Evolutionary conservation across 495 filamentous ascomycete species (phyloP).

Genomic region (Hypoxylon subgilvum): DNA sequence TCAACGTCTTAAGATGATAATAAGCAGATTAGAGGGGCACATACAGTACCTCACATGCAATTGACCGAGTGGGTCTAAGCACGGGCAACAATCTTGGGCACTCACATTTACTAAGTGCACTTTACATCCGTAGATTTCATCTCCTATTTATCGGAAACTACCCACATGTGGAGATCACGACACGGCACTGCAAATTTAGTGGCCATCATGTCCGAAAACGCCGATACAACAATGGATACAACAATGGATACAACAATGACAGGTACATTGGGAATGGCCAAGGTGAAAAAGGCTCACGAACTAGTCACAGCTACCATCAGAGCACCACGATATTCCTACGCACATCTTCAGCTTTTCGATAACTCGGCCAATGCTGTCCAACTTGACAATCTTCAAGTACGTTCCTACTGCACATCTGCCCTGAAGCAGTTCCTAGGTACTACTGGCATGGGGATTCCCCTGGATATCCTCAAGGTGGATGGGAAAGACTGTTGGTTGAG

Average conservation of each 20-base stretch:
- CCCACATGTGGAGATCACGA: not conserved
- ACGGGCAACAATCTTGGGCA: too few relatives aligned
- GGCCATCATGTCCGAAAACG: constrained; percentile 25
- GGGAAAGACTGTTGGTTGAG: constrained; percentile 71
- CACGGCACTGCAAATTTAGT: not conserved
- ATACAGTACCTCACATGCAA: too few relatives aligned
- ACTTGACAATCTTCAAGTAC: constrained; percentile 76
- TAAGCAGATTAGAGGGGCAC: too few relatives aligned
- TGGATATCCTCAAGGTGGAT: constrained; percentile 78
- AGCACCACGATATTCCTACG: constrained; percentile 48
- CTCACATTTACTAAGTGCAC: too few relatives aligned
- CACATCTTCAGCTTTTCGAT: constrained; percentile 45
- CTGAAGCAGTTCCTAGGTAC: constrained; percentile 81
- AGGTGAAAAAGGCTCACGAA: constrained; percentile 40
- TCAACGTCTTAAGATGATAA: too few relatives aligned
- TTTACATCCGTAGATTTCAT: too few relatives aligned
- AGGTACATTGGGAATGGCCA: constrained; percentile 8
- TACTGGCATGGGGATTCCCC: constrained; percentile 73
- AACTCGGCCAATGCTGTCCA: constrained; percentile 11
- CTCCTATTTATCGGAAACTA: not conserved
- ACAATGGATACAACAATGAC: constrained; percentile 7
- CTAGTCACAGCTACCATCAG: constrained; percentile 47
- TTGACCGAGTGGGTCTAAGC: too few relatives aligned
- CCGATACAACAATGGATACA: constrained; percentile 18
- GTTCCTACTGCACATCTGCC: constrained; percentile 73